phyloP scores from a whole-genome alignment of 1,284 basidiomycete genomes.

The Sanghuangporus sanghuang region DNA sequence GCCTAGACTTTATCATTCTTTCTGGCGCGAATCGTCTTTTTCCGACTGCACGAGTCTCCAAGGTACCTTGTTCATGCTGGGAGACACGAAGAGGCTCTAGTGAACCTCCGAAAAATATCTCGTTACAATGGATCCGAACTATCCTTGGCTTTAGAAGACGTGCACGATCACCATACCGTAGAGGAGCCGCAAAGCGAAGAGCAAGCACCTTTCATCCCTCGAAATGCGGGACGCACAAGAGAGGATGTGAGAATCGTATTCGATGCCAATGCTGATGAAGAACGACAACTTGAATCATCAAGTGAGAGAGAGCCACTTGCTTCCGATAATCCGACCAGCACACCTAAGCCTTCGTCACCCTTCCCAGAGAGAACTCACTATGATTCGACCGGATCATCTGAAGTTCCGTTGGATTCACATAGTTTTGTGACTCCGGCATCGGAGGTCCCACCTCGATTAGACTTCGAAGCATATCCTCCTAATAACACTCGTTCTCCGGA shows the following conservation, averaged over 20 bases:
- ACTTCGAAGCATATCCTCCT: neutral
- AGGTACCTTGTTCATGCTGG: conserved; percentile 86
- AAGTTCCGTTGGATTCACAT: conserved; percentile 33
- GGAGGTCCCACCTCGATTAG: neutral
- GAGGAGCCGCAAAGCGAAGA: neutral
- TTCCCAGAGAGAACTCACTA: conserved; percentile 30
- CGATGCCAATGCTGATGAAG: conserved; percentile 19
- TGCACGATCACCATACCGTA: conserved; percentile 43
- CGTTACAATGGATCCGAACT: conserved; percentile 76
- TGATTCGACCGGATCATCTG: conserved; percentile 35
- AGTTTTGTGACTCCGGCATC: conserved; percentile 29
- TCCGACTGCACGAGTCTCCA: conserved; percentile 90
- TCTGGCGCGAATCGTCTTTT: conserved; percentile 80
- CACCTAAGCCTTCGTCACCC: conserved; percentile 3
- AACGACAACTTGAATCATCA: neutral
- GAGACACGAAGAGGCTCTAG: conserved; percentile 74
- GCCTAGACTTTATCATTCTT: conserved; percentile 83
- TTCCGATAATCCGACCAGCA: conserved; percentile 24
- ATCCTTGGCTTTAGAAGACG: conserved; percentile 64
- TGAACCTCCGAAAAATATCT: conserved; percentile 78
- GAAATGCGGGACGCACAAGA: neutral
- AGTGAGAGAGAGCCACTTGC: conserved; percentile 11
- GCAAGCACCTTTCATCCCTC: conserved; percentile 8
- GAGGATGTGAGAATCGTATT: conserved; percentile 18
- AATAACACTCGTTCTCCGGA: neutral